Evolutionary conservation across 345 rosid species (phyloP), one percentile per base, ranked within the genome.

Genomic region (Erodium maritimum): DNA sequence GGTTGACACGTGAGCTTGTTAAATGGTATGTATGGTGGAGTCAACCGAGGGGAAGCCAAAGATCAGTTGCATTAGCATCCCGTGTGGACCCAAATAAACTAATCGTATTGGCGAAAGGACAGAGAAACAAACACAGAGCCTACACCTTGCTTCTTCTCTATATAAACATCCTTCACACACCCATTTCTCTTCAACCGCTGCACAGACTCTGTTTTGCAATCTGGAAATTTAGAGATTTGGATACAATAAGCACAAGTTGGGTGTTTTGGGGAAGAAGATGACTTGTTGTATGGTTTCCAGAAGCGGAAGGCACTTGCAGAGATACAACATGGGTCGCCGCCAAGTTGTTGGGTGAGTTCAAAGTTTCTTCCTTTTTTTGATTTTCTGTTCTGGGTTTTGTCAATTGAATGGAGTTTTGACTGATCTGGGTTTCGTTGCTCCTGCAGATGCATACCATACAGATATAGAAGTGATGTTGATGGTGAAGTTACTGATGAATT

Each of bases 401-500:
- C 46, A 25, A 7, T 25, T 3, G 33, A 25, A 25, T 2, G 3
- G 33, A 25, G 33, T 25, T 46, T 10, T 52, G 16, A 17, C 20
- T 17, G 18, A 17, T 17, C 18, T 17, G 18, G 9, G 33, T 53
- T 12, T 9, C 24, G 48, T 45, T 50, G 0, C 37, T 7, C 52
- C 29, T 68, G 68, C 79, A 87, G 97, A 52, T 87, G 90, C 77
- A 79, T 87, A 60, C 95, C 97, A 0, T 90, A 90, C 22, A 71
- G 95, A 73, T 73, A 63, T 54, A 87, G 75, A 61, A 65, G 19
- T 19, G 61, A 52, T 0, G 60, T 29, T 3, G 78, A 79, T 66
- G 85, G 76, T 2, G 66, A 48, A 2, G 50, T 58, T 34, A 57
- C 64, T 19, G 69, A 76, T n/a, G 83, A 83, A 65, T 37, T 85